Evolutionary conservation across 2,329 filamentous ascomycete genomes (phyloP).

Genomic region (Xylaria sp.): DNA sequence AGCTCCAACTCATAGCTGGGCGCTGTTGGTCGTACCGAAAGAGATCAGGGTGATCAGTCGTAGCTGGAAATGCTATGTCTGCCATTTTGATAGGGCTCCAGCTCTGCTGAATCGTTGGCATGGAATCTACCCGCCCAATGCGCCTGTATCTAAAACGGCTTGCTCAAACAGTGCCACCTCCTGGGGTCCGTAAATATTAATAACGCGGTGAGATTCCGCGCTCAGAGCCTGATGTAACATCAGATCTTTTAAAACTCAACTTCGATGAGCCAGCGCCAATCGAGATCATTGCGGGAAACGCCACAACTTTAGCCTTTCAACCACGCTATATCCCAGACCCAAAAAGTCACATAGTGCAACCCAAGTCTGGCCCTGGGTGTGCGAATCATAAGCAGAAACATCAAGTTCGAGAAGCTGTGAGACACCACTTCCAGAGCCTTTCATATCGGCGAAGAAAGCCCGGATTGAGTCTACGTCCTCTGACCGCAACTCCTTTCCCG

Average conservation of each 20-base stretch:
- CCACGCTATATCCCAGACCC: conserved; percentile 46
- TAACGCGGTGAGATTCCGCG: not conserved
- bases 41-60: not conserved
- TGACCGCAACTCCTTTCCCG: not conserved
- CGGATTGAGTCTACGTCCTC: conserved; percentile 32
- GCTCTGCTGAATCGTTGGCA: not conserved
- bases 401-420: conserved; percentile 42
- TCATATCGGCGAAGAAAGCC: conserved; percentile 34
- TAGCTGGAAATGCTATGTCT: not conserved
- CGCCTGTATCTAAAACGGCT: not conserved
- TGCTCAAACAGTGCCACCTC: conserved; percentile 2
- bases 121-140: not conserved
- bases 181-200: not conserved
- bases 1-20: not conserved
- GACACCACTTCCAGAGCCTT: not conserved
- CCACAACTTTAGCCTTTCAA: conserved; percentile 45
- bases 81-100: conserved; percentile 8
- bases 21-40: not conserved
- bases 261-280: conserved; percentile 2
- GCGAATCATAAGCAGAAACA: conserved; percentile 35
- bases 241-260: not conserved
- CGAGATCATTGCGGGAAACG: conserved; percentile 38
- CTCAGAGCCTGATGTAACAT: not conserved
- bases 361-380: conserved; percentile 45
- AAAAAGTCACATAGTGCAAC: conserved; percentile 45